These are phyloP conservation scores for Claviceps sp. DNA, from an alignment of 2,329 filamentous ascomycete species.

Conservation along the genomic window DNA sequence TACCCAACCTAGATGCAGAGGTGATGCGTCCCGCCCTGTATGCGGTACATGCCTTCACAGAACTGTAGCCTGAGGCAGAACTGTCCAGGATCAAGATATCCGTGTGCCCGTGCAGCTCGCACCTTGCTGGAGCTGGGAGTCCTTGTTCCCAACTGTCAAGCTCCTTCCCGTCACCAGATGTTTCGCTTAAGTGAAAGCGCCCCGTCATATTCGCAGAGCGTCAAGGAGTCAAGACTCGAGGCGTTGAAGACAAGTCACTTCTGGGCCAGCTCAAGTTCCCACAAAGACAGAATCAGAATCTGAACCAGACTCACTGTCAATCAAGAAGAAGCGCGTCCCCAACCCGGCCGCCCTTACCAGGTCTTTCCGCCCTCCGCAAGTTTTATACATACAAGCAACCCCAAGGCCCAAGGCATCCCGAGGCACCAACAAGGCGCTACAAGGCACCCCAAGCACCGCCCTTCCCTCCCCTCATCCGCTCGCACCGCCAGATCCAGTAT, in stretches of 20 bases:
- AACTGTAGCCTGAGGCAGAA: too few relatives aligned
- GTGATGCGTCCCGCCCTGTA: too few relatives aligned
- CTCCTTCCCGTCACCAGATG: neutral
- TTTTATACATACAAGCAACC: neutral
- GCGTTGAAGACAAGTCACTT: neutral
- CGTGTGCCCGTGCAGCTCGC: too few relatives aligned
- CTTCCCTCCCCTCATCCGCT: constrained; percentile 25
- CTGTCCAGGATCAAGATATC: too few relatives aligned
- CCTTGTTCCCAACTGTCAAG: neutral
- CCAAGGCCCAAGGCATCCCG: neutral
- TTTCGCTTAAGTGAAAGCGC: neutral
- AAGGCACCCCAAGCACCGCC: constrained; percentile 32
- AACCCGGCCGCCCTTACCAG: neutral
- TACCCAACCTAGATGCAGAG: neutral
- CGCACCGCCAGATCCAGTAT: constrained; percentile 51
- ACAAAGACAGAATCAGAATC: too few relatives aligned
- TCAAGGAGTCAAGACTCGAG: too few relatives aligned
- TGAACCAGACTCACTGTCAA: constrained; percentile 22
- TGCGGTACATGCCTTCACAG: too few relatives aligned
- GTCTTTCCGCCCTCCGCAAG: neutral
- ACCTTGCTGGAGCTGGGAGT: too few relatives aligned
- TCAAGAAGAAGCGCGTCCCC: constrained; percentile 21
- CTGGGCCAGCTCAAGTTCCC: neutral
- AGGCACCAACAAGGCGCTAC: neutral
- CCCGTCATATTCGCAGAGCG: constrained; percentile 4